A percentile compares a stretch with the other conserved stretches of the same genome.
Evolutionary conservation across 2,329 filamentous ascomycete species (phyloP).

Genomic region (Ceratocystis cacaofunesta): DNA sequence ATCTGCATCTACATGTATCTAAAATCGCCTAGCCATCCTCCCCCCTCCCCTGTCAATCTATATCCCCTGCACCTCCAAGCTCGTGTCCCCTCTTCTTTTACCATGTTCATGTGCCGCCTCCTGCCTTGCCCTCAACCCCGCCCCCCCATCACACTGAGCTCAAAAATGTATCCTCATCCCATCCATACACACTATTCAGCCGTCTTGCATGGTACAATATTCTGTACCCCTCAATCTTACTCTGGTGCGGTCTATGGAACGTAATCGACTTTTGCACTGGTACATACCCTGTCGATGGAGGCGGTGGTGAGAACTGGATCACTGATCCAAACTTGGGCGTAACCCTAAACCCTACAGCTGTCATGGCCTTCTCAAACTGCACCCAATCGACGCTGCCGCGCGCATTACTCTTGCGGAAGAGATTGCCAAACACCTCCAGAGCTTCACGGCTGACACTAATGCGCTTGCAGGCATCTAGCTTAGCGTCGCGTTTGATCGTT

Average conservation of each 20-base stretch:
- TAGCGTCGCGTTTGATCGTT: background rate
- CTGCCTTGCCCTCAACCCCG: background rate
- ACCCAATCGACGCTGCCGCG: conserved; percentile 25
- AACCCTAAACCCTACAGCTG: conserved; percentile 29
- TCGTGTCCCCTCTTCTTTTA: too few species aligned
- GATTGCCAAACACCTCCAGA: conserved; percentile 25
- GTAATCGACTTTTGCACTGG: conserved; percentile 23
- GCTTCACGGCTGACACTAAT: conserved; percentile 28
- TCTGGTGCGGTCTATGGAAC: conserved; percentile 27
- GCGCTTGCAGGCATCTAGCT: conserved; percentile 10
- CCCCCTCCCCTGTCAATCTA: background rate
- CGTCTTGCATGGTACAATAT: conserved; percentile 22
- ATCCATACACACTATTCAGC: conserved; percentile 26
- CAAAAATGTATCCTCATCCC: conserved; percentile 25
- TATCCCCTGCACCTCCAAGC: background rate
- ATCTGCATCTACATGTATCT: background rate
- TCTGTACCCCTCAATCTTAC: conserved; percentile 25
- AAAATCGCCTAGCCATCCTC: background rate
- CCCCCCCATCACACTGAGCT: background rate
- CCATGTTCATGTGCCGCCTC: too few species aligned
- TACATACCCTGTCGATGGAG: conserved; percentile 20
- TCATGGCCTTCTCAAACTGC: conserved; percentile 29
- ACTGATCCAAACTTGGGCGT: conserved; percentile 29
- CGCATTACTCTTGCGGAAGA: conserved; percentile 24
- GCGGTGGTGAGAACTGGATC: conserved; percentile 25